Evolutionary conservation across 208 protist species (phyloP), one percentile per base, ranked within the genome.

Genomic region (Leishmania tarentolae): DNA sequence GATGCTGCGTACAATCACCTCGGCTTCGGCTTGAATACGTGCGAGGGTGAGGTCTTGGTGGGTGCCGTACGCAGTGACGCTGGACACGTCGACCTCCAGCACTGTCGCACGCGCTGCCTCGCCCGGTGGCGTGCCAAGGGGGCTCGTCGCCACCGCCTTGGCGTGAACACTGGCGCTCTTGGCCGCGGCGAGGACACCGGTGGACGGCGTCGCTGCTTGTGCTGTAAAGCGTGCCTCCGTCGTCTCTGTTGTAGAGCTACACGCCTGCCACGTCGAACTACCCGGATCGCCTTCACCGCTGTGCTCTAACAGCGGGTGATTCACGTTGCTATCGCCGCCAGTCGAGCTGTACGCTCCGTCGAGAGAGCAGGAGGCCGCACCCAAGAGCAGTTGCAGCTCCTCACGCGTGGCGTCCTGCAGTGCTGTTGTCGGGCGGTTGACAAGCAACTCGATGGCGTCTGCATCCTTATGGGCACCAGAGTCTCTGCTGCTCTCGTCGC

Each of bases 21-120:
- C 85, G 21, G 89, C 86, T 72, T 94, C 91, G 1, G 71, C 65
- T 56, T 90, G 84, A 35, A 94, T 90, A 56, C 91, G 88, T 13
- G 61, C 59, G 44, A 91, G 73, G 0, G 91, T 86, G 44, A 94
- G 81, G 42, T 94, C 89, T 78, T 94, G 91, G 13, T 90, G 88
- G 28, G 86, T 87, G 75, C 91, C 91, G 87, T 89, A 92, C 9
- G 82, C 87, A 8, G 77, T 88, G 9, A 94, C 73, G 80, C 86
- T 79, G 6, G 86, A 87, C 52, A 91, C 71, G 82, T 94, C 91
- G 15, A 90, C 82, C 6, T 87, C 82, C 63, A 92, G 87, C 13
- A 94, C 76, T 9, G 91, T 92, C 15, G 53, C 66, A 3, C 83
- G 86, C 35, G 3, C 47, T 72, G 78, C 40, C 80, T 82, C 79